Evolutionary conservation across 2,329 filamentous ascomycete genomes (phyloP).

Genomic region (Dothideomycetes sp.): DNA sequence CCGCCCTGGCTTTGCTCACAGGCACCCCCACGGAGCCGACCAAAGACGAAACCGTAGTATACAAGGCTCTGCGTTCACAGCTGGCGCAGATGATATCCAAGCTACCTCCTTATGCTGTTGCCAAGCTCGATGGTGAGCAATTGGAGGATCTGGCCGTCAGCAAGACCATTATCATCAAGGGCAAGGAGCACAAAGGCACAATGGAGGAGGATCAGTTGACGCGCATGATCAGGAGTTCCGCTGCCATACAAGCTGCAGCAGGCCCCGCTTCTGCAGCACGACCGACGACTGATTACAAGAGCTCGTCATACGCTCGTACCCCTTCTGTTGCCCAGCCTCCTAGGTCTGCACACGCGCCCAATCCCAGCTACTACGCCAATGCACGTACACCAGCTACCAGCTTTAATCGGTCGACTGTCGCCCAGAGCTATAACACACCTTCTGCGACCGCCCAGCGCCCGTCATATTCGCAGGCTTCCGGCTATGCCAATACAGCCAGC

Average conservation of each 20-base stretch:
- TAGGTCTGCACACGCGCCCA: conserved; percentile 1
- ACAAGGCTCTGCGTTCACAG: conserved; percentile 65
- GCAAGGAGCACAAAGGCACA: conserved; percentile 62
- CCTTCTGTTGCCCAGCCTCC: conserved; percentile 5
- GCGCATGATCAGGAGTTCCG: conserved; percentile 27
- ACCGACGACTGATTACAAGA: background rate
- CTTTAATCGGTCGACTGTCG: conserved; percentile 17
- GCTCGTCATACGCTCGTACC: conserved; percentile 5
- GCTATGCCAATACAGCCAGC: conserved; percentile 15
- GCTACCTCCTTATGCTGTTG: conserved; percentile 73
- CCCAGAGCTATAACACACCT: conserved; percentile 16
- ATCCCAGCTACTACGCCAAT: conserved; percentile 10
- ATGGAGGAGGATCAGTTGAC: conserved; percentile 70
- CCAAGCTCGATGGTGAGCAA: conserved; percentile 77
- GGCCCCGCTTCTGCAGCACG: background rate
- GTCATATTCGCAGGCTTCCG: conserved; percentile 9
- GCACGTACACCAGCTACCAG: conserved; percentile 15
- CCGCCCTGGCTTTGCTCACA: conserved; percentile 41
- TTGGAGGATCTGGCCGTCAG: conserved; percentile 74
- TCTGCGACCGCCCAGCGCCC: conserved; percentile 12
- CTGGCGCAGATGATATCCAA: conserved; percentile 61
- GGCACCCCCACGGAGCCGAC: conserved; percentile 57
- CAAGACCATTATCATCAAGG: conserved; percentile 63
- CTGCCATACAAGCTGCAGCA: conserved; percentile 22
- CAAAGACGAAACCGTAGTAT: conserved; percentile 46